Conservation (phyloP, 345 rosid genomes). For the Sisymbrium irio region DNA sequence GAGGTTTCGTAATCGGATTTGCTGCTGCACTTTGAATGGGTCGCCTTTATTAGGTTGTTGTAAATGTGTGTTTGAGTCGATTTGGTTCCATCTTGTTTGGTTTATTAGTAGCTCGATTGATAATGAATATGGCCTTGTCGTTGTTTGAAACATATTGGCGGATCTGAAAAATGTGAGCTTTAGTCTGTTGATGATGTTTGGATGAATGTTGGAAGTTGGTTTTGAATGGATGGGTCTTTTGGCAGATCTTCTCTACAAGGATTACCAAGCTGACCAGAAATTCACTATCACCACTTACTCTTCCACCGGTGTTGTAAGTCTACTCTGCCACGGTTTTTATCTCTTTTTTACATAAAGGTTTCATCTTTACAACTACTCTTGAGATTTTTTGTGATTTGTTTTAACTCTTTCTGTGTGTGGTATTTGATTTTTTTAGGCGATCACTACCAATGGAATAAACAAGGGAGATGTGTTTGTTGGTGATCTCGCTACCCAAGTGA, state of each 20-base stretch:
- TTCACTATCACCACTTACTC: slow-evolving; percentile 80
- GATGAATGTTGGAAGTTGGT: too few relatives aligned
- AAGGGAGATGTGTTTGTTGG: slow-evolving; percentile 76
- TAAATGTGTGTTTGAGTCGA: too few relatives aligned
- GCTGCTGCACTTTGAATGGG: not conserved
- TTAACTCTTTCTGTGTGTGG: not conserved
- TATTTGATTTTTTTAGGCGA: slow-evolving; percentile 44
- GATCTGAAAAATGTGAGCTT: slow-evolving; percentile 21
- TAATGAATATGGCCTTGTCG: too few relatives aligned
- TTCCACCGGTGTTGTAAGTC: slow-evolving; percentile 75
- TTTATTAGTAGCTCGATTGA: too few relatives aligned
- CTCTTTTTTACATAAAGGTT: too few relatives aligned
- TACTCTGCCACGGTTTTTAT: too few relatives aligned
- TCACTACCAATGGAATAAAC: slow-evolving; percentile 71
- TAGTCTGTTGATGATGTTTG: too few relatives aligned
- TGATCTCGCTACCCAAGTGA: slow-evolving; percentile 84
- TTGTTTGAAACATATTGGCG: too few relatives aligned
- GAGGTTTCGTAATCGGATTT: slow-evolving; percentile 10
- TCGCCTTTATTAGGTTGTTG: not conserved
- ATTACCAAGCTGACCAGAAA: slow-evolving; percentile 89
- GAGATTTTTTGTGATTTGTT: not conserved
- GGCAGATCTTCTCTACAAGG: slow-evolving; percentile 80
- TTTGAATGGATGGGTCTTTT: not conserved
- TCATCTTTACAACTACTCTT: too few relatives aligned
- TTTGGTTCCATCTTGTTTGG: too few relatives aligned